Conservation (phyloP, 768 basidiomycete species). For the Sutorius australiensis region DNA sequence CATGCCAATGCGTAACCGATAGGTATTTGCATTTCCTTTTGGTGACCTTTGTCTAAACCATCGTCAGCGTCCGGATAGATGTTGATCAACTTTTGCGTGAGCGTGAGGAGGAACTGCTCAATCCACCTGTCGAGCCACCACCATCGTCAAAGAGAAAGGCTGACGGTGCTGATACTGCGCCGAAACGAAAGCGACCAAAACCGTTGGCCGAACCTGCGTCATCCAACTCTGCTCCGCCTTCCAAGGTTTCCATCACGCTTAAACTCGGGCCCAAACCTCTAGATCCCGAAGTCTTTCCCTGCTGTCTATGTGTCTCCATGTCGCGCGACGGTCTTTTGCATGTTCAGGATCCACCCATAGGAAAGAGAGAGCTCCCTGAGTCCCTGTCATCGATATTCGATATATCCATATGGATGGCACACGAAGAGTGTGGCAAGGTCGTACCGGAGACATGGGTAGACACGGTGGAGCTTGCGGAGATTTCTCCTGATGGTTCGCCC, state of each 20-base stretch:
- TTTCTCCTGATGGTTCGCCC: constrained; percentile 30
- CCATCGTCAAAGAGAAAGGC: constrained; percentile 40
- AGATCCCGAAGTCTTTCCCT: constrained; percentile 56
- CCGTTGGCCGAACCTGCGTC: constrained; percentile 1
- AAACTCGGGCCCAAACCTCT: constrained; percentile 63
- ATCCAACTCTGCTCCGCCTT: constrained; percentile 11
- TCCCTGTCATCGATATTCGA: constrained; percentile 21
- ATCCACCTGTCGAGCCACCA: constrained; percentile 4
- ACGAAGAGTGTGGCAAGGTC: constrained; percentile 73
- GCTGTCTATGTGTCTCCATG: constrained; percentile 62
- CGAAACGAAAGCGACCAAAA: constrained; percentile 29
- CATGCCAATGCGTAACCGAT: constrained; percentile 67
- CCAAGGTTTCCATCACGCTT: constrained; percentile 55
- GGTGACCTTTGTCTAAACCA: constrained; percentile 6
- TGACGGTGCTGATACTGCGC: constrained; percentile 25
- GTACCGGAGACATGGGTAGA: constrained; percentile 94
- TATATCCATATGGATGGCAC: constrained; percentile 62
- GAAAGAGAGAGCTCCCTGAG: constrained; percentile 50
- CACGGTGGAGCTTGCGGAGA: constrained; percentile 43
- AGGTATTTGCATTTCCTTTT: constrained; percentile 44
- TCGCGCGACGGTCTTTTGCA: constrained; percentile 52
- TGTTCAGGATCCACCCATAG: constrained; percentile 64
- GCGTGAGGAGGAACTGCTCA: constrained; percentile 46
- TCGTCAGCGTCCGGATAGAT: constrained; percentile 81
- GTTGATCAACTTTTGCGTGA: constrained; percentile 81